Evolutionary conservation across 2,329 filamentous ascomycete genomes (phyloP), one percentile per base, ranked within the genome.

Genomic region (Calonectria hawksworthii): DNA sequence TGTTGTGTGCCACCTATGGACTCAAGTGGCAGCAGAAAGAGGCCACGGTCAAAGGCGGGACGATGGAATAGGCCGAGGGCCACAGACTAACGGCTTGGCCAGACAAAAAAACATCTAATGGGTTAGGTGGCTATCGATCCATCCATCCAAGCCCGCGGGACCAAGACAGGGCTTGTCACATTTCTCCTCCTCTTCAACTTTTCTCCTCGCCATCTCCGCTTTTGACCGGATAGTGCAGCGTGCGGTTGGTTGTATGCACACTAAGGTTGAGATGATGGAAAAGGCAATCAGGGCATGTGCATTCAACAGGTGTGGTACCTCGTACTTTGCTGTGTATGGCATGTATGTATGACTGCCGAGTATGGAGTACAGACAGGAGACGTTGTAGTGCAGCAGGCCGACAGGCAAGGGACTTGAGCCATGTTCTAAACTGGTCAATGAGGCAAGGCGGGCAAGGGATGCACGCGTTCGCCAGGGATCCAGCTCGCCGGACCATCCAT

Each of bases 401-500:
- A 65, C 38, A 38, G 59, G n/a, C 32, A 23, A 44, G 36, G 44
- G 30, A 61, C n/a, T 28, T 50, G 52, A 64, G 34, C 56, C 56
- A 38, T 61, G 56, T 41, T 41, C 56, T 18, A 61, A 61, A 61
- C 13, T 34, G 36, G 56, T 38, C 34, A 63, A 59, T 41, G 51
- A 44, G 56, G 68, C 68, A 77, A 70, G 64, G 54, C 67, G 38
- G 54, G 52, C 64, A 77, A 76, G 63, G 52, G 50, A 44, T 54
- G 50, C 65, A 68, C 67, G 76, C 65, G 74, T 68, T 74, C 73
- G 64, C 50, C 56, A 70, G 70, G 74, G 74, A 72, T 68, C 76
- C 70, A 72, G 73, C 74, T 74, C 73, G 77, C 59, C 72, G 77
- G 64, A 68, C 73, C 74, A 80, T 81, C 73, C 75, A 80, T 81